A percentile compares a stretch with the other conserved stretches of the same genome.
phyloP scores from a whole-genome alignment of 1,284 basidiomycete species.

The Ceratobasidium sp. region DNA sequence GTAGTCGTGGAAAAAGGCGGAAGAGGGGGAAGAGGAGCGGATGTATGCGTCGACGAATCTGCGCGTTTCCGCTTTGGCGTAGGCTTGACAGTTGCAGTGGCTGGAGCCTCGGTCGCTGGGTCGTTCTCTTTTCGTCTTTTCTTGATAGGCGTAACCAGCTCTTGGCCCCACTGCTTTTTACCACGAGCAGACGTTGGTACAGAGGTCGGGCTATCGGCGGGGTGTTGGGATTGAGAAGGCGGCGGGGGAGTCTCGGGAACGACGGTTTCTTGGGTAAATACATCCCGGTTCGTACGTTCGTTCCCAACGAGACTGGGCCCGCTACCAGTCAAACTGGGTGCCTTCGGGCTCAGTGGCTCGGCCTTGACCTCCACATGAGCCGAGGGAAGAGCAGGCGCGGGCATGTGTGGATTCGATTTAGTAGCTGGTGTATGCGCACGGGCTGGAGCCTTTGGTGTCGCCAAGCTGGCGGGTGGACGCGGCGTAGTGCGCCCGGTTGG shows the following conservation, averaged over 20 bases:
- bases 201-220: neutral
- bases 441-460: neutral
- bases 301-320: neutral
- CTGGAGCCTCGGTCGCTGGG: neutral
- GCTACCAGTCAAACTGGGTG: neutral
- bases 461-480: neutral
- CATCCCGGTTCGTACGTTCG: neutral
- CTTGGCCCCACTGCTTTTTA: constrained; percentile 2
- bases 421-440: constrained; percentile 28
- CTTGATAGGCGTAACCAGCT: constrained; percentile 6
- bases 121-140: neutral
- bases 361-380: neutral
- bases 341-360: neutral
- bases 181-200: neutral
- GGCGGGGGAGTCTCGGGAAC: constrained; percentile 23
- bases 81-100: neutral
- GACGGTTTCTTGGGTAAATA: constrained; percentile 16
- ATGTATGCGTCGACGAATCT: constrained; percentile 14
- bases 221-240: neutral
- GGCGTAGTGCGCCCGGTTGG: neutral
- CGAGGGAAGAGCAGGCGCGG: neutral
- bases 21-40: neutral
- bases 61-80: constrained; percentile 22
- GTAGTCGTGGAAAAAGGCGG: neutral
- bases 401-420: neutral